These are phyloP conservation scores for Smallanthus sonchifolius DNA, from an alignment of 129 eudicot genomes.

Conservation along the genomic window DNA sequence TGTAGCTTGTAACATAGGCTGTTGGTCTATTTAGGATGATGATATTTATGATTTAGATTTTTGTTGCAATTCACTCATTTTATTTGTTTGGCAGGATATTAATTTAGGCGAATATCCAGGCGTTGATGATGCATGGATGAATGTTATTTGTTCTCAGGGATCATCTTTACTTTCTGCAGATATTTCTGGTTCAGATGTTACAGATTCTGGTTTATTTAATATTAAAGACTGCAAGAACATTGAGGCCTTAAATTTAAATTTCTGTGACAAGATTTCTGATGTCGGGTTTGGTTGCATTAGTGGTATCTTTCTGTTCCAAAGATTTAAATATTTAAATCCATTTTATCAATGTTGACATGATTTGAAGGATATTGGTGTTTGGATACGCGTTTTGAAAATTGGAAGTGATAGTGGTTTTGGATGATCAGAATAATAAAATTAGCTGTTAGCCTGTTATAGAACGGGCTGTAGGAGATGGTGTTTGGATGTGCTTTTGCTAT, in stretches of 20 bases:
- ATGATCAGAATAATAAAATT: background rate
- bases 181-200: constrained; percentile 85
- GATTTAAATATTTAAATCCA: background rate
- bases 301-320: constrained; percentile 24
- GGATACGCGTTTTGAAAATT: background rate
- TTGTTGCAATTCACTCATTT: background rate
- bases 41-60: background rate
- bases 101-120: constrained; percentile 88
- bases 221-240: constrained; percentile 55
- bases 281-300: constrained; percentile 47
- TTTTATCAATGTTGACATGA: background rate
- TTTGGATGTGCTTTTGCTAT: background rate
- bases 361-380: background rate
- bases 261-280: constrained; percentile 68
- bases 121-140: constrained; percentile 75
- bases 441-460: background rate
- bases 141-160: constrained; percentile 79
- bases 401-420: background rate
- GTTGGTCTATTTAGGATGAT: background rate
- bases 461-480: background rate
- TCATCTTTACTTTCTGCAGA: constrained; percentile 72
- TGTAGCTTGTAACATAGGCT: background rate
- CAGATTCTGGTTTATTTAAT: constrained; percentile 59
- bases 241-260: constrained; percentile 66
- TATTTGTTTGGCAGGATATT: constrained; percentile 56